Percentiles rank a stretch among this genome's conserved stretches.
These are phyloP conservation scores for Vachellia pachyceras DNA, from an alignment of 306 rosid genomes.

Conservation along the genomic window DNA sequence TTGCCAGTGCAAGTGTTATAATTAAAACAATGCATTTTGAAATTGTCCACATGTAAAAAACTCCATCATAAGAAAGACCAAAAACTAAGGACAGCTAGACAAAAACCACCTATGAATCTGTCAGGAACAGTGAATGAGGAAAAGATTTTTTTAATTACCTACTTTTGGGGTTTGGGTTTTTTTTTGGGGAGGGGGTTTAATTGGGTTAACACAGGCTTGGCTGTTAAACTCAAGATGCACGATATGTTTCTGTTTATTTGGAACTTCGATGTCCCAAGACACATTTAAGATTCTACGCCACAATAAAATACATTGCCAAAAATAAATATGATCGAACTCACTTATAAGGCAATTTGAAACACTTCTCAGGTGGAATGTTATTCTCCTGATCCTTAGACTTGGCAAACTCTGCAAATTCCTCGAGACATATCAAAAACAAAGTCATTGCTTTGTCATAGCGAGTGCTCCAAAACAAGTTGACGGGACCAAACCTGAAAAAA, in stretches of 20 bases:
- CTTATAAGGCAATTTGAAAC: slow-evolving; percentile 95
- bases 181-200: no score
- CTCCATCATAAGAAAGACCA: background rate
- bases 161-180: no score
- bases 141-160: background rate
- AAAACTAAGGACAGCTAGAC: background rate
- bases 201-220: background rate
- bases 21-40: no score
- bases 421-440: slow-evolving; percentile 81
- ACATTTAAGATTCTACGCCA: slow-evolving; percentile 4
- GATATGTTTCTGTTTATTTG: slow-evolving; percentile 6
- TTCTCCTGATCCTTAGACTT: slow-evolving; percentile 89
- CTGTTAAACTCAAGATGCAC: background rate
- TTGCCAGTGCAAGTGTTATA: background rate
- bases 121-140: background rate
- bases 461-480: slow-evolving; percentile 97
- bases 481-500: slow-evolving; percentile 91
- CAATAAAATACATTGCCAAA: slow-evolving; percentile 13
- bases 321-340: slow-evolving; percentile 49
- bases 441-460: slow-evolving; percentile 98
- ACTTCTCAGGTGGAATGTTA: slow-evolving; percentile 87
- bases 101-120: background rate
- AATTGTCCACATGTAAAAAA: no score
- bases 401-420: slow-evolving; percentile 94
- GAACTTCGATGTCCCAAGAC: slow-evolving; percentile 9